Evolutionary conservation across 805 yeast species (phyloP).

Genomic region (Candida adriatica): DNA sequence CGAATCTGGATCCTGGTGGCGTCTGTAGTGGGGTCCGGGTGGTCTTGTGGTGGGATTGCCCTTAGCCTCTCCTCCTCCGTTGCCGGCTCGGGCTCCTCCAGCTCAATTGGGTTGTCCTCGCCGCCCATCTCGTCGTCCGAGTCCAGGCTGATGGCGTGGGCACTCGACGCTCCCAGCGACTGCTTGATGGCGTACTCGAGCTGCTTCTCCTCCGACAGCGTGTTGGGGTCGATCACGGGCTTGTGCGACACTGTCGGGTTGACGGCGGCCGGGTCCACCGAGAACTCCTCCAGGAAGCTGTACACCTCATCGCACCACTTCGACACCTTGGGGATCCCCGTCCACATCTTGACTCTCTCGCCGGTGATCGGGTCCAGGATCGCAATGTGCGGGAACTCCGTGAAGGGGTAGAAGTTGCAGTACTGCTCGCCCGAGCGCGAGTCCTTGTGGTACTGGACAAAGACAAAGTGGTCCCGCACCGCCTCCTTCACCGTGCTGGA

Average conservation of each 20-base stretch:
- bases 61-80: constrained; percentile 39
- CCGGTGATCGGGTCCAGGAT: constrained; percentile 95
- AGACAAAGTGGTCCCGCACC: constrained; percentile 65
- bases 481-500: constrained; percentile 53
- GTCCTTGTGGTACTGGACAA: constrained; percentile 79
- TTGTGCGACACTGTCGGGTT: constrained; percentile 65
- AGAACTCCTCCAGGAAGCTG: constrained; percentile 59
- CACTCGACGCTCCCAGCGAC: constrained; percentile 37
- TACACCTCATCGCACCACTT: constrained; percentile 62
- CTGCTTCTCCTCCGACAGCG: constrained; percentile 79
- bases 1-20: constrained; percentile 73
- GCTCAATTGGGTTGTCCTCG: constrained; percentile 17
- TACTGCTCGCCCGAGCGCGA: constrained; percentile 70
- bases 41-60: constrained; percentile 41
- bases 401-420: constrained; percentile 62
- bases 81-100: constrained; percentile 13
- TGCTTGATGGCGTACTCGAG: constrained; percentile 66
- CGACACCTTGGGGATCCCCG: constrained; percentile 52
- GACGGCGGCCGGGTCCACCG: constrained; percentile 52
- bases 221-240: constrained; percentile 51
- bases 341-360: constrained; percentile 77
- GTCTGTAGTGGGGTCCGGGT: constrained; percentile 53
- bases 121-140: constrained; percentile 21
- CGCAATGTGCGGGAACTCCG: constrained; percentile 79
- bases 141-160: constrained; percentile 3